Percentiles rank a stretch among this genome's conserved stretches.
Conservation (phyloP, 352 stramenopile species). For the Pythium myriotylum region DNA sequence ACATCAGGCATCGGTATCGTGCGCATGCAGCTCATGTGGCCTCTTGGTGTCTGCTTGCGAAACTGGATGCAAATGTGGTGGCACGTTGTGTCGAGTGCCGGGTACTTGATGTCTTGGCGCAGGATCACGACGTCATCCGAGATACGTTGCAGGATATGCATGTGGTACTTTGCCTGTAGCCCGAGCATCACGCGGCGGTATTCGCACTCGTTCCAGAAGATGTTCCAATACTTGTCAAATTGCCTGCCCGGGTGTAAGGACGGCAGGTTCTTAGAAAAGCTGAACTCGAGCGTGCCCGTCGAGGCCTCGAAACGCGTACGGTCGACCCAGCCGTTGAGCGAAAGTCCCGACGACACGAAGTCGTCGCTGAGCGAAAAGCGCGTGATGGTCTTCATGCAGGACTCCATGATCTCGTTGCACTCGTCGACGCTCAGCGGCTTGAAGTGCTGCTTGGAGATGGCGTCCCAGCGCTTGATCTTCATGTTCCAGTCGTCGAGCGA, state of each 20-base stretch:
- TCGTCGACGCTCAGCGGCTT: conserved; percentile 3
- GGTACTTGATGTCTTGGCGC: conserved; percentile 32
- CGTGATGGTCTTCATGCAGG: conserved; percentile 29
- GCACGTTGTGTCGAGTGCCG: conserved; percentile 16
- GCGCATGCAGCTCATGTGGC: conserved; percentile 22
- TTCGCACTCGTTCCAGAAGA: conserved; percentile 24
- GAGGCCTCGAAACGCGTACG: conserved; percentile 21
- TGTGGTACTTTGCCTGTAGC: conserved; percentile 22
- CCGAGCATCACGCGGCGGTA: conserved; percentile 25
- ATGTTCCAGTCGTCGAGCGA: conserved; percentile 18
- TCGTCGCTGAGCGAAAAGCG: conserved; percentile 24
- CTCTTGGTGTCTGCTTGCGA: conserved; percentile 7
- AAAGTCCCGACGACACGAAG: conserved; percentile 19
- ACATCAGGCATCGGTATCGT: conserved; percentile 23
- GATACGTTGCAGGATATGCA: conserved; percentile 26
- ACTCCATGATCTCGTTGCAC: conserved; percentile 17
- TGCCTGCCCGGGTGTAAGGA: conserved; percentile 14
- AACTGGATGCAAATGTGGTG: conserved; percentile 28
- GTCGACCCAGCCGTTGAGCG: conserved; percentile 26
- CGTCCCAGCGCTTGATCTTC: conserved; percentile 27
- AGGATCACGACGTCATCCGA: conserved; percentile 30
- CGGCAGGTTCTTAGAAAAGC: conserved; percentile 23
- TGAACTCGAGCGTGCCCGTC: conserved; percentile 24
- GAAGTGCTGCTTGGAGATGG: conserved; percentile 19
- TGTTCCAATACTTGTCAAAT: conserved; percentile 25